phyloP scores from a whole-genome alignment of 768 basidiomycete genomes.

The Collybia sordida region DNA sequence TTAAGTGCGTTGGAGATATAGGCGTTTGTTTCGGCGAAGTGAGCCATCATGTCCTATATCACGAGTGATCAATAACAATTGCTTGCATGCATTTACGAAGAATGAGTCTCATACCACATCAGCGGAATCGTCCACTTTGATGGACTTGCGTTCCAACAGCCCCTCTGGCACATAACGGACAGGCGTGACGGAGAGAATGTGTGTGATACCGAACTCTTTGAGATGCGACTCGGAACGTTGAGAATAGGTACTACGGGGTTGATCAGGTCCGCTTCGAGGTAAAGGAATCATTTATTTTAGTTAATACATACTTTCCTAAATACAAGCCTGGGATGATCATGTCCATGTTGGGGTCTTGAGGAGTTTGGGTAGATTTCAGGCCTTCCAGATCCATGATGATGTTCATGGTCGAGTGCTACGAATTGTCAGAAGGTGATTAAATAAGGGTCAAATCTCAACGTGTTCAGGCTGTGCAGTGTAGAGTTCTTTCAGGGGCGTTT shows the following conservation, averaged over 20 bases:
- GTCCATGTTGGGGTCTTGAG: background rate
- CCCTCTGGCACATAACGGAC: background rate
- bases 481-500: too few relatives aligned
- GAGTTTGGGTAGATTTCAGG: too few relatives aligned
- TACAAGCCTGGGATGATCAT: constrained; percentile 2
- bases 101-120: background rate
- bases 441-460: too few relatives aligned
- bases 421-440: too few relatives aligned
- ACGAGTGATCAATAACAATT: background rate
- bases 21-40: too few relatives aligned
- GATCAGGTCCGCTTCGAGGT: too few relatives aligned
- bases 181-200: background rate
- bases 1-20: too few relatives aligned
- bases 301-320: background rate
- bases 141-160: background rate
- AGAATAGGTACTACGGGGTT: background rate
- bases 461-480: too few relatives aligned
- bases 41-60: background rate
- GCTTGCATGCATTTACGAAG: background rate
- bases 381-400: too few relatives aligned
- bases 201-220: background rate
- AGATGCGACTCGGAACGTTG: background rate
- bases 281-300: too few relatives aligned
- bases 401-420: too few relatives aligned
- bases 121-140: background rate